Evolutionary conservation across 805 yeast species (phyloP).

Genomic region (Lipomyces mesembrius): DNA sequence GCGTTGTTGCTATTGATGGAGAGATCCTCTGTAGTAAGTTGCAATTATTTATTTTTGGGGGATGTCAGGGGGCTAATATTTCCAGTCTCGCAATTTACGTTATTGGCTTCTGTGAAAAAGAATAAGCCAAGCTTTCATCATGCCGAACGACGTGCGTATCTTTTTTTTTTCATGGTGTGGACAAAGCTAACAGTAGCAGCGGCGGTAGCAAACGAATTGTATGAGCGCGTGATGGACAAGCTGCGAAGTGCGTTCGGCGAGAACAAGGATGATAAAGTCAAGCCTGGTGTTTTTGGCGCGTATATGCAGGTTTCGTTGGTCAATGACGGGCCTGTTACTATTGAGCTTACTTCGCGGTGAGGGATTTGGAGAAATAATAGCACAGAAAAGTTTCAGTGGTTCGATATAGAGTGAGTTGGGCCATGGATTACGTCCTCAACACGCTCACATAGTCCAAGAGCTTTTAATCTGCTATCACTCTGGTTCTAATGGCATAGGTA

Average conservation of each 20-base stretch:
- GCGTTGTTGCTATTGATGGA: conserved; percentile 66
- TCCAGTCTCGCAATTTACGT: conserved; percentile 85
- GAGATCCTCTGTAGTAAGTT: conserved; percentile 66
- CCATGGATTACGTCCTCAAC: no score
- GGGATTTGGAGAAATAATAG: neutral
- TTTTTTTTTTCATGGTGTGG: neutral
- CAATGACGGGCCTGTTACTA: conserved; percentile 94
- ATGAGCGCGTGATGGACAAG: conserved; percentile 55
- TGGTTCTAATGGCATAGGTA: no score
- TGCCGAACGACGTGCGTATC: conserved; percentile 77
- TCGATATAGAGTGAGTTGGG: neutral
- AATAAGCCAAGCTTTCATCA: conserved; percentile 93
- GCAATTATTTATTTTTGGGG: neutral
- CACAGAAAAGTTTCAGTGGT: neutral
- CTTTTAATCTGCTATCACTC: no score
- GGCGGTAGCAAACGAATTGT: conserved; percentile 39
- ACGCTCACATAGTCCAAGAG: no score
- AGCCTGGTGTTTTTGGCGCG: conserved; percentile 92
- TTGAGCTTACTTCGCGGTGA: conserved; percentile 52
- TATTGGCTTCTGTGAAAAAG: conserved; percentile 81
- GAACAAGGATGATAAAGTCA: conserved; percentile 64
- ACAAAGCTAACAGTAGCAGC: conserved; percentile 15
- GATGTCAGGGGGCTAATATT: neutral
- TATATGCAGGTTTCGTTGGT: conserved; percentile 92
- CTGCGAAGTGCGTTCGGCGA: conserved; percentile 50